These are phyloP conservation scores for Lobosporangium transversale DNA, from an alignment of 192 early-diverging fungal species.

Conservation along the genomic window DNA sequence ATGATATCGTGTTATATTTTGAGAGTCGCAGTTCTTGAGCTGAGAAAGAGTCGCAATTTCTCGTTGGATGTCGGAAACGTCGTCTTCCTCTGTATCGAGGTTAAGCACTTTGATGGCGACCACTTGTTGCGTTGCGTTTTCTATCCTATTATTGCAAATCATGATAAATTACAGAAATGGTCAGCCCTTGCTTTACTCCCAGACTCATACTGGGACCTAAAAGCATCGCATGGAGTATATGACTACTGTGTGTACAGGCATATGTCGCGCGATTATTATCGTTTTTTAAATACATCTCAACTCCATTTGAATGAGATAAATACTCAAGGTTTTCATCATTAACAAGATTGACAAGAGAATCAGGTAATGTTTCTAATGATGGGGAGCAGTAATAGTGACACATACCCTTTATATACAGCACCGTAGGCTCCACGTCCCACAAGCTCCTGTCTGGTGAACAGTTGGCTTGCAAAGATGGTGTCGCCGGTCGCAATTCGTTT, in stretches of 20 bases:
- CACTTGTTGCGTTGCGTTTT: conserved; percentile 78
- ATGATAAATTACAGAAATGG: too few species aligned
- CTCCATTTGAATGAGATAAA: too few species aligned
- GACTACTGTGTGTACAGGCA: too few species aligned
- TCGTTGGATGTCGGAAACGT: conserved; percentile 93
- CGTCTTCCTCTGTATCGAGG: conserved; percentile 96
- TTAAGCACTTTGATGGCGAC: conserved; percentile 98
- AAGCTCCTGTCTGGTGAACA: conserved; percentile 63
- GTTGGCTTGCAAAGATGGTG: conserved; percentile 55
- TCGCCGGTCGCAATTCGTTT: conserved; percentile 41
- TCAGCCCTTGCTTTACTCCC: too few species aligned
- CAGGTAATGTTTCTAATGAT: too few species aligned
- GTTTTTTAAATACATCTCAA: too few species aligned
- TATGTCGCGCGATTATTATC: too few species aligned
- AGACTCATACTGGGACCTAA: too few species aligned
- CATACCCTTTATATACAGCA: conserved; percentile 80
- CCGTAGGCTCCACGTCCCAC: conserved; percentile 76
- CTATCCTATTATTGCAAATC: conserved; percentile 67
- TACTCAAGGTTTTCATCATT: too few species aligned
- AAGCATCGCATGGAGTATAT: too few species aligned
- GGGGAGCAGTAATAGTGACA: too few species aligned
- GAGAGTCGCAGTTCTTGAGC: conserved; percentile 80
- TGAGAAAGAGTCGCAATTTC: conserved; percentile 94
- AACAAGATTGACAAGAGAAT: too few species aligned
- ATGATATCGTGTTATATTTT: conserved; percentile 94